Conservation (phyloP, 495 filamentous ascomycete species). For the Cercophora sp. region DNA sequence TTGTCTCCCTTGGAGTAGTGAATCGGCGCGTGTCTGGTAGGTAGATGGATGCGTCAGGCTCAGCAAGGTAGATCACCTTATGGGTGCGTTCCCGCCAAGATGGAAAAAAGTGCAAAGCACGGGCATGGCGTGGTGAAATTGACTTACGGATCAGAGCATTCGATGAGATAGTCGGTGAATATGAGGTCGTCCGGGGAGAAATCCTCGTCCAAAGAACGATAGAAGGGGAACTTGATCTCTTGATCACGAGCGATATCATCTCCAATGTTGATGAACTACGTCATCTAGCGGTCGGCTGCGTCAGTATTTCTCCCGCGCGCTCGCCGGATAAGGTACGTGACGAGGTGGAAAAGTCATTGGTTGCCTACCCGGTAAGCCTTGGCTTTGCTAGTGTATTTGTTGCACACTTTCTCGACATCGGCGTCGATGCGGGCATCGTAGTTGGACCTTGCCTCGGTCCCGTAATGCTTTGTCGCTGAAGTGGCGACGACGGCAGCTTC, state of each 20-base stretch:
- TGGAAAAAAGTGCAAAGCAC: too few relatives aligned
- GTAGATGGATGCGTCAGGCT: too few relatives aligned
- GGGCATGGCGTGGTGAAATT: too few relatives aligned
- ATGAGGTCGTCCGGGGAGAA: background rate
- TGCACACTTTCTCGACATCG: background rate
- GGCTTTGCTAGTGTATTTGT: background rate
- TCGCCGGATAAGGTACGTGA: too few relatives aligned
- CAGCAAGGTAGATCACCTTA: too few relatives aligned
- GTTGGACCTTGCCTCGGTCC: background rate
- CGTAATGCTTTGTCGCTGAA: slow-evolving; percentile 2
- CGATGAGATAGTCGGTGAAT: background rate
- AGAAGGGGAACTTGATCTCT: background rate
- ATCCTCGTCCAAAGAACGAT: background rate
- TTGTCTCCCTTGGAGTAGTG: too few relatives aligned
- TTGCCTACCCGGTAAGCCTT: too few relatives aligned
- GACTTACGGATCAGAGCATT: slow-evolving; percentile 7
- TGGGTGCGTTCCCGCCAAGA: too few relatives aligned
- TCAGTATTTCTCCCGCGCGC: background rate
- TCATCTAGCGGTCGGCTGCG: background rate
- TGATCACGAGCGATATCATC: background rate
- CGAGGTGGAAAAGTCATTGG: too few relatives aligned
- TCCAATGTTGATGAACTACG: background rate
- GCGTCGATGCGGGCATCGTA: background rate
- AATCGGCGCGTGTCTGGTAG: too few relatives aligned
- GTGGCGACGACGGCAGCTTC: background rate